Evolutionary conservation across 495 filamentous ascomycete species (phyloP).

Genomic region (Chaetomium cochliodes): DNA sequence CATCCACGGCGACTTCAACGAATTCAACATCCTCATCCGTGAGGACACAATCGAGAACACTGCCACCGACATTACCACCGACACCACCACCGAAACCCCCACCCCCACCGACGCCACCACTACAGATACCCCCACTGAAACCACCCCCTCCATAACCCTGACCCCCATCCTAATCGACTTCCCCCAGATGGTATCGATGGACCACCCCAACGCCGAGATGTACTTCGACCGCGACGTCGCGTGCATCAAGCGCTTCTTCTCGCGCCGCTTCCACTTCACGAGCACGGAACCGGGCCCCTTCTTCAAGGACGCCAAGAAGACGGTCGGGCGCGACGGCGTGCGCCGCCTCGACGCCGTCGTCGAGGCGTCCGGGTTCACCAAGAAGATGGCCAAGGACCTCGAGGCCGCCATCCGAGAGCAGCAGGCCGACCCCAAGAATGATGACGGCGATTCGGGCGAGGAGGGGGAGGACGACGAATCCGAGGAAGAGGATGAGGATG

Average conservation of each 20-base stretch:
- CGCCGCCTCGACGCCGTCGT: conserved; percentile 81
- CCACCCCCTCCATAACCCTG: conserved; percentile 36
- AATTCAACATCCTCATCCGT: conserved; percentile 95
- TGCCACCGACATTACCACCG: conserved; percentile 13
- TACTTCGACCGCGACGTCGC: conserved; percentile 94
- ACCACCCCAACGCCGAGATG: conserved; percentile 87
- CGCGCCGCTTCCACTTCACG: conserved; percentile 81
- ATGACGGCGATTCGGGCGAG: conserved; percentile 26
- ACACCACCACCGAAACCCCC: too few species aligned
- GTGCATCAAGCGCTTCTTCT: conserved; percentile 92
- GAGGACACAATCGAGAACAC: conserved; percentile 54
- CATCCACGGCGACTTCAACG: conserved; percentile 99
- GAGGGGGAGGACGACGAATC: conserved; percentile 44
- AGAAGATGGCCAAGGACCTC: conserved; percentile 90
- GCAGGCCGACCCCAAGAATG: conserved; percentile 33
- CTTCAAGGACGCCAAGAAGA: conserved; percentile 77
- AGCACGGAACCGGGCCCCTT: conserved; percentile 80
- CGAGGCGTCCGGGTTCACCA: conserved; percentile 91
- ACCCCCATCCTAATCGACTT: conserved; percentile 91
- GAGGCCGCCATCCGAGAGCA: conserved; percentile 81
- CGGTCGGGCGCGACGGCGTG: conserved; percentile 60
- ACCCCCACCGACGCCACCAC: too few species aligned
- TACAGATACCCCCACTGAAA: too few species aligned
- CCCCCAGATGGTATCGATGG: conserved; percentile 96
- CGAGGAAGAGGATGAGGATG: conserved; percentile 67